Conservation (phyloP, 176 grass and related monocot genomes). For the Ensete glaucum region DNA sequence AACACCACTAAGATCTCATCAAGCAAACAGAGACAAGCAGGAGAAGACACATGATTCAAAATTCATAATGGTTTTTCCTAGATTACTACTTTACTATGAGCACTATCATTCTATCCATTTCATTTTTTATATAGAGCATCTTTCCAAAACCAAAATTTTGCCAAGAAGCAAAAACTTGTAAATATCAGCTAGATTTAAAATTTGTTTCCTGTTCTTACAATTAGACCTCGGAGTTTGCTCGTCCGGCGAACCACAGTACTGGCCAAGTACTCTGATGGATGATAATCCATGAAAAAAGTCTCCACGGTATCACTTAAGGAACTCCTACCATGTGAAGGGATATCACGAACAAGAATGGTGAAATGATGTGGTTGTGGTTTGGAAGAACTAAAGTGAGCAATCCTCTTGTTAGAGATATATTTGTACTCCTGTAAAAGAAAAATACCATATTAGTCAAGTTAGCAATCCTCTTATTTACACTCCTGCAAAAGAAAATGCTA, state of each 20-base stretch:
- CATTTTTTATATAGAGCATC: too few species aligned
- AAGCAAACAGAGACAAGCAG: background rate
- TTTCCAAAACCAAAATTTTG: conserved; percentile 7
- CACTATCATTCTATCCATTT: too few species aligned
- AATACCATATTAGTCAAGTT: conserved; percentile 31
- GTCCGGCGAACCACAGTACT: conserved; percentile 61
- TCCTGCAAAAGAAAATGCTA: conserved; percentile 46
- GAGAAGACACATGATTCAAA: too few species aligned
- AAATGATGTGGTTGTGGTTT: conserved; percentile 72
- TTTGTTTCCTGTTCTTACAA: conserved; percentile 39
- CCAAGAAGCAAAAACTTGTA: background rate
- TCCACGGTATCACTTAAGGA: conserved; percentile 66
- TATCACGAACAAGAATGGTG: conserved; percentile 80
- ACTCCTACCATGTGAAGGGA: conserved; percentile 44
- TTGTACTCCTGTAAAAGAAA: conserved; percentile 67
- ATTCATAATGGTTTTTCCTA: too few species aligned
- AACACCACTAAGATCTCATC: background rate
- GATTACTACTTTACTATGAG: too few species aligned
- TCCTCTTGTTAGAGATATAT: conserved; percentile 71
- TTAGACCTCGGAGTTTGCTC: conserved; percentile 66
- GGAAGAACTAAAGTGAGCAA: conserved; percentile 61
- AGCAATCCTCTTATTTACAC: conserved; percentile 80
- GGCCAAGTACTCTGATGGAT: conserved; percentile 72
- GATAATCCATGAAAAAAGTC: conserved; percentile 74
- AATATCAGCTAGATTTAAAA: conserved; percentile 6